These are phyloP conservation scores for Symmetrospora coprosmae DNA, from an alignment of 768 basidiomycete genomes.

Conservation along the genomic window DNA sequence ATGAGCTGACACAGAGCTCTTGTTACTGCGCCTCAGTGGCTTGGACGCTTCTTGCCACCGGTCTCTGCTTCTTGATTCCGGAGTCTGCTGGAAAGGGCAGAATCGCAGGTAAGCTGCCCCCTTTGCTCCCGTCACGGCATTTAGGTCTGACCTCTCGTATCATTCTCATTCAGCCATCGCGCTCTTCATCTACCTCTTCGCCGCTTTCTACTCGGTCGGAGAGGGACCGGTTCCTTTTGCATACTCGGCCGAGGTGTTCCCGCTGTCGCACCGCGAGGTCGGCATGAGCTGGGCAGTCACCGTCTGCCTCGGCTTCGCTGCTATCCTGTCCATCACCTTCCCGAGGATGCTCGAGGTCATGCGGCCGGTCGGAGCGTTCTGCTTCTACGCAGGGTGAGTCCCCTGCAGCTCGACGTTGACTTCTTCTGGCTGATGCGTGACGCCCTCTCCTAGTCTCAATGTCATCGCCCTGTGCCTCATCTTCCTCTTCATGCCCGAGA, in stretches of 20 bases:
- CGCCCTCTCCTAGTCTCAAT: too few relatives aligned
- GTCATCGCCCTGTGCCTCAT: conserved; percentile 28
- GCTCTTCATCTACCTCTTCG: conserved; percentile 28
- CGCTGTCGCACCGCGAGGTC: conserved; percentile 25
- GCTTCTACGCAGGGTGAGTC: conserved; percentile 31
- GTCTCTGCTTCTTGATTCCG: conserved; percentile 39
- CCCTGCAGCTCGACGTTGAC: too few relatives aligned
- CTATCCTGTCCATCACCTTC: conserved; percentile 27
- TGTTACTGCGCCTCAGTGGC: conserved; percentile 71
- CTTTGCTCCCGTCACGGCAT: too few relatives aligned
- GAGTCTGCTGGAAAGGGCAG: conserved; percentile 35
- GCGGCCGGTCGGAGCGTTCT: conserved; percentile 24
- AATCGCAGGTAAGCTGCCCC: too few relatives aligned
- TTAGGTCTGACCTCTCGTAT: too few relatives aligned
- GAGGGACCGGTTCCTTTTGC: conserved; percentile 27
- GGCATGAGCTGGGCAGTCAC: conserved; percentile 42
- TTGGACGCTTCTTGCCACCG: conserved; percentile 59
- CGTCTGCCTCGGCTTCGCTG: conserved; percentile 22
- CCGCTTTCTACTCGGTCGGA: conserved; percentile 25
- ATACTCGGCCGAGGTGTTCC: conserved; percentile 24
- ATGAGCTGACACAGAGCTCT: background rate
- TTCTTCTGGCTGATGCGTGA: too few relatives aligned
- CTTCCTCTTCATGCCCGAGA: conserved; percentile 17
- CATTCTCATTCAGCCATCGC: too few relatives aligned
- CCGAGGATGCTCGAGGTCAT: conserved; percentile 25